A percentile compares a stretch with the other conserved stretches of the same genome.
Conservation (phyloP, 2,329 filamentous ascomycete genomes). For the Pseudogymnoascus sp. region DNA sequence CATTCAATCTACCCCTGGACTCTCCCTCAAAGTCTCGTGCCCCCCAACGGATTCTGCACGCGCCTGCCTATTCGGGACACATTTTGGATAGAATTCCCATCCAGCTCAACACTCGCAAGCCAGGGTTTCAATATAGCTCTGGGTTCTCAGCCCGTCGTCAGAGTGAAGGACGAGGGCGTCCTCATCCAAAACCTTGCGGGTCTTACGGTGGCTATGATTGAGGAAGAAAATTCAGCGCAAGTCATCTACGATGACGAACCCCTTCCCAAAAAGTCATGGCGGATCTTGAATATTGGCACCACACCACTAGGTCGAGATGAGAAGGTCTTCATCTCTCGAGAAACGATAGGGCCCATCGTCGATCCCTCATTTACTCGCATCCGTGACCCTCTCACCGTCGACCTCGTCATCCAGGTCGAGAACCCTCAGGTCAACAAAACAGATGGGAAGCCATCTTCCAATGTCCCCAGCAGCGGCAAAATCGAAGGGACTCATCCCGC, state of each 20-base stretch:
- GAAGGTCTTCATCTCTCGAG: constrained; percentile 69
- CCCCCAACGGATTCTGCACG: constrained; percentile 67
- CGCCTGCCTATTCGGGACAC: constrained; percentile 63
- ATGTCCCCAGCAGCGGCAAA: constrained; percentile 8
- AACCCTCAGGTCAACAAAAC: constrained; percentile 18
- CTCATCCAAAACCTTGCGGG: constrained; percentile 46
- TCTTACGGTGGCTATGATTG: constrained; percentile 57
- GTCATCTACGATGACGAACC: constrained; percentile 26
- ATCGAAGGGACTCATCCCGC: constrained; percentile 15
- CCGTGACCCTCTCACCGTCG: constrained; percentile 63
- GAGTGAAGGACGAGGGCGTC: constrained; percentile 38
- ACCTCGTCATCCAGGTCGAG: constrained; percentile 54
- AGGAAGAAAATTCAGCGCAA: constrained; percentile 41
- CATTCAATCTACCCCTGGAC: constrained; percentile 93
- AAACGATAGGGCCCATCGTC: constrained; percentile 65
- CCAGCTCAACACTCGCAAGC: constrained; percentile 29
- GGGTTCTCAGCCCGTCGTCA: constrained; percentile 39
- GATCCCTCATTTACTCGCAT: constrained; percentile 80
- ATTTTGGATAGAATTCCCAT: constrained; percentile 57
- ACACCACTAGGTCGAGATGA: constrained; percentile 80
- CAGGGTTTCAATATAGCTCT: constrained; percentile 39
- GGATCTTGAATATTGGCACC: constrained; percentile 73
- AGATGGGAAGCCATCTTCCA: not conserved
- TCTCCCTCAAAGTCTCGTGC: constrained; percentile 65
- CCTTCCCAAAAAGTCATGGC: constrained; percentile 43